Base-by-base conservation (phyloP, 2,329 filamentous ascomycete species). In the Intubia oerlemansii region DNA sequence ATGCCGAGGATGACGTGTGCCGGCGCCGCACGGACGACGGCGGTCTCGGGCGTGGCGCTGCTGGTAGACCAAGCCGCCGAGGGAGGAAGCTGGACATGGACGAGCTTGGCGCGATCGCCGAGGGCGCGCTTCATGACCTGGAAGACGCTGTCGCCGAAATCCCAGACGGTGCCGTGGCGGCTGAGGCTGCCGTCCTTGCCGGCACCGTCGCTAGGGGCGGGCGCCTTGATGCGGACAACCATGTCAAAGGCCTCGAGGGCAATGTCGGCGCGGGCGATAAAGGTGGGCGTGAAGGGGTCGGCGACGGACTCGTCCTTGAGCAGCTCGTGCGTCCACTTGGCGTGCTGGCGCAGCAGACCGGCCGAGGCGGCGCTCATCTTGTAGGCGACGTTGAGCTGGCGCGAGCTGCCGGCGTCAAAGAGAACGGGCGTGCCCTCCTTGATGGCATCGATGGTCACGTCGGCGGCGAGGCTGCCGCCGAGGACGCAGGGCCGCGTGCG, bases 281-380 rank as follows among this genome's bases (percentile, higher is more conserved):
- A 98, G 0, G 78, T 70, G 1, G 75, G 61, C 23, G 80, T 76
- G 40, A 95, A 95, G 33, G 84, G 79, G 43, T 91, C 75, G 22
- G 70, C 65, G 3, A 69, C 66, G 2, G 66, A 54, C 26, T 66
- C 65, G 42, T 88, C 71, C 33, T 75, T 75, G 7, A 95, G 60
- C 42, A 82, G 71, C 13, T 66, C 62, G 16, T 88, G 55, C 0
- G 82, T 85, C 24, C 66, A 60, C 36, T 60, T 67, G 23, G 85
- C 81, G 44, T 92, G 73, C 30, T 72, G 62, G 26, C 70, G 70
- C 24, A 98, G 57, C 32, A 74, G 49, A 15, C 54, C 54, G 39
- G 84, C 90, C 7, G 84, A 88, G 74, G 77, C 92, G 10, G 67
- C 52, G 1, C 70, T 76, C 77, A 93, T 91, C 49, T 92, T 93